These are phyloP conservation scores for Fusarium hainanense DNA, from an alignment of 2,329 filamentous ascomycete species.

Conservation along the genomic window DNA sequence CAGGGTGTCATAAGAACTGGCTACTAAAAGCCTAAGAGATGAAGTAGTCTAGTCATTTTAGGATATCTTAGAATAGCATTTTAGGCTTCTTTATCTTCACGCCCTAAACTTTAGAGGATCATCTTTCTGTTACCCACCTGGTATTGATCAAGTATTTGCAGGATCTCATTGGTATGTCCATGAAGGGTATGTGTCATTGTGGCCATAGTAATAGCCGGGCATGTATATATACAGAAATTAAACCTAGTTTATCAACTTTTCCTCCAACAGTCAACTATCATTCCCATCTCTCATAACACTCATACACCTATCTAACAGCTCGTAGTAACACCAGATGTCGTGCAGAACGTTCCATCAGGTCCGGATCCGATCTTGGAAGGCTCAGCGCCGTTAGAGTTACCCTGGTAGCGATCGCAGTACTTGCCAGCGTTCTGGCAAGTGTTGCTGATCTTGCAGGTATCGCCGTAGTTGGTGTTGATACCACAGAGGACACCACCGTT, in stretches of 20 bases:
- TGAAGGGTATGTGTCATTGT: neutral
- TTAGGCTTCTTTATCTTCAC: too few relatives aligned
- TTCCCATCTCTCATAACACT: neutral
- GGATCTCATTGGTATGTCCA: neutral
- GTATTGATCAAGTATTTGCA: neutral
- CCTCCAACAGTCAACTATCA: neutral
- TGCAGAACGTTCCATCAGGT: constrained; percentile 39
- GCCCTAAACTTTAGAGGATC: neutral
- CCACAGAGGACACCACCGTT: constrained; percentile 41
- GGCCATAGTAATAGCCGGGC: neutral
- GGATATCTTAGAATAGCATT: too few relatives aligned
- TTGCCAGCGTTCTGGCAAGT: constrained; percentile 39
- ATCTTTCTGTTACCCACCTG: too few relatives aligned
- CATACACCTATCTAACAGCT: constrained; percentile 26
- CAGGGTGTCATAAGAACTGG: too few relatives aligned
- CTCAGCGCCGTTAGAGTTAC: constrained; percentile 38
- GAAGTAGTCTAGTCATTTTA: too few relatives aligned
- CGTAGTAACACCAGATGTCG: constrained; percentile 15
- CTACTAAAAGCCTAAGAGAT: too few relatives aligned
- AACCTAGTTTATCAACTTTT: neutral
- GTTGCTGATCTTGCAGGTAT: constrained; percentile 43
- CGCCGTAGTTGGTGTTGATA: constrained; percentile 45
- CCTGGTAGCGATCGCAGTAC: constrained; percentile 36
- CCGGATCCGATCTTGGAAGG: constrained; percentile 43
- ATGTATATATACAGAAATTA: constrained; percentile 2